Conservation (phyloP, 345 rosid species). For the Anastatica hierochuntica region DNA sequence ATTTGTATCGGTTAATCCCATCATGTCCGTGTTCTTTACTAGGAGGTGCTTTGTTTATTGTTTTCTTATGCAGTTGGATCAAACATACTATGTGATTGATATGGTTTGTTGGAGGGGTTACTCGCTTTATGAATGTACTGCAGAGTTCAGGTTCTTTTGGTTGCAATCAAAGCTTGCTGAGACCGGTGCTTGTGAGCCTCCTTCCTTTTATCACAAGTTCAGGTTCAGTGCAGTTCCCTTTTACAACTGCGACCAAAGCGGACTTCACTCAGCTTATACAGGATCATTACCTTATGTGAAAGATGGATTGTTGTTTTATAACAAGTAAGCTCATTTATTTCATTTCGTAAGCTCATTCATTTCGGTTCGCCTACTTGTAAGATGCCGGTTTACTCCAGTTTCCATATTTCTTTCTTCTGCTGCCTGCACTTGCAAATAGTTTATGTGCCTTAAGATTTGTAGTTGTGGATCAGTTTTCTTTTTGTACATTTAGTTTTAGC, state of each 20-base stretch:
- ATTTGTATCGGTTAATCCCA: too few species aligned
- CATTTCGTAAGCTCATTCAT: too few species aligned
- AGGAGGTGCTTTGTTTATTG: constrained; percentile 3
- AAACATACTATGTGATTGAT: constrained; percentile 87
- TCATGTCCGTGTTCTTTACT: constrained; percentile 1
- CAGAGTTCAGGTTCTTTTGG: constrained; percentile 95
- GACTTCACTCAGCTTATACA: constrained; percentile 53
- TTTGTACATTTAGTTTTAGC: too few species aligned
- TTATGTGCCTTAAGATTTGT: constrained; percentile 1
- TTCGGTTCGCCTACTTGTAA: constrained; percentile 2
- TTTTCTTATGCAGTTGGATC: constrained; percentile 46
- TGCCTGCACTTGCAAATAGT: background rate
- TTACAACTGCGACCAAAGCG: constrained; percentile 61
- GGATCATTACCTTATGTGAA: constrained; percentile 57
- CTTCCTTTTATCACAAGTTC: constrained; percentile 63
- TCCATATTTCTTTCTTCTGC: background rate
- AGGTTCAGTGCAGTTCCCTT: constrained; percentile 52
- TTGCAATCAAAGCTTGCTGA: constrained; percentile 80
- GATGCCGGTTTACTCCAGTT: background rate
- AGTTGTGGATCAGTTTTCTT: constrained; percentile 12
- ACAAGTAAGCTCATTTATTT: constrained; percentile 69
- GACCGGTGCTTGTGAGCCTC: constrained; percentile 70
- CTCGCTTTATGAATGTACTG: constrained; percentile 78
- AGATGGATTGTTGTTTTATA: constrained; percentile 83
- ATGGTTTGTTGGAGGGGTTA: constrained; percentile 91